Conservation (phyloP, 768 basidiomycete species). For the Dentipellis sp. region DNA sequence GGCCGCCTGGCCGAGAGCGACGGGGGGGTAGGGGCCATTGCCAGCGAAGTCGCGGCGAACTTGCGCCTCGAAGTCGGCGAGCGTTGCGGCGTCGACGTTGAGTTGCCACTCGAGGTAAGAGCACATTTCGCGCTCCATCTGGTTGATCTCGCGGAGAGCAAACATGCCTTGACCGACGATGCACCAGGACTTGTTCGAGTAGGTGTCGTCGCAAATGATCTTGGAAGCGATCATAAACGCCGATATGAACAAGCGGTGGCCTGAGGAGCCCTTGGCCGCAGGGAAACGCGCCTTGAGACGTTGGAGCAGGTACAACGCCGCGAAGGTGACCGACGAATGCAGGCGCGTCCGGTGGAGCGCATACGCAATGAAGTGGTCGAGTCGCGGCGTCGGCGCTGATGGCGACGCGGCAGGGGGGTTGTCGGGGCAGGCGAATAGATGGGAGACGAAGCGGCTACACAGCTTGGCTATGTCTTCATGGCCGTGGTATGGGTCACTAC, state of each 20-base stretch:
- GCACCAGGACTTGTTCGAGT: slow-evolving; percentile 60
- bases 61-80: slow-evolving; percentile 51
- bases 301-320: slow-evolving; percentile 62
- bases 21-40: slow-evolving; percentile 50
- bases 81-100: slow-evolving; percentile 56
- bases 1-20: slow-evolving; percentile 40
- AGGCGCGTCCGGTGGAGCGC: slow-evolving; percentile 73
- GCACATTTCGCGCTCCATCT: slow-evolving; percentile 95
- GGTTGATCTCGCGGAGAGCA: slow-evolving; percentile 80
- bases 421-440: slow-evolving; percentile 82
- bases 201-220: slow-evolving; percentile 58
- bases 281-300: slow-evolving; percentile 89
- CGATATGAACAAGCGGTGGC: slow-evolving; percentile 84
- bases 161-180: slow-evolving; percentile 59
- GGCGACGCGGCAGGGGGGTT: slow-evolving; percentile 25
- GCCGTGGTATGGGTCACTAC: slow-evolving; percentile 57
- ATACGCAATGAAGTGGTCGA: slow-evolving; percentile 81
- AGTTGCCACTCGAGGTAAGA: slow-evolving; percentile 90
- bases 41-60: slow-evolving; percentile 54
- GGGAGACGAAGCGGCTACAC: slow-evolving; percentile 72
- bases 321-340: slow-evolving; percentile 47
- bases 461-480: slow-evolving; percentile 65
- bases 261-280: slow-evolving; percentile 81
- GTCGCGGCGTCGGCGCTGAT: slow-evolving; percentile 27
- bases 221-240: slow-evolving; percentile 91